A percentile compares a stretch with the other conserved stretches of the same genome.
Conservation (phyloP, 306 rosid genomes). For the Medicago ruthenica region DNA sequence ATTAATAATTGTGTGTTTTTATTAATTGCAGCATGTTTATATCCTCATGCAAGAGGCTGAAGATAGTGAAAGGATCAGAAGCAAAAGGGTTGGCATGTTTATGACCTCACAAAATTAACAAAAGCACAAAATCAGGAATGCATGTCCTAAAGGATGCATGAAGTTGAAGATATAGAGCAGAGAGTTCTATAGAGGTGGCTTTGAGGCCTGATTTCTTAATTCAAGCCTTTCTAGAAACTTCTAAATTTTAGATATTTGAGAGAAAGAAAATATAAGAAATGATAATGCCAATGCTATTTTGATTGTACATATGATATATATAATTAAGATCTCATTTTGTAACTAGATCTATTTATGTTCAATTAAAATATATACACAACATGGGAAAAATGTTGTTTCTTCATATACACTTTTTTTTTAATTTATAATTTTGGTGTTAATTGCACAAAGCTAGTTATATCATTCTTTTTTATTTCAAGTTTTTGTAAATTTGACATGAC, state of each 20-base stretch:
- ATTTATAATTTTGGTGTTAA: not conserved
- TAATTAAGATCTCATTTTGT: constrained; percentile 21
- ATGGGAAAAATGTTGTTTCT: not conserved
- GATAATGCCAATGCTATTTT: constrained; percentile 3
- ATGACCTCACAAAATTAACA: constrained; percentile 20
- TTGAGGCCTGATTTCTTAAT: not conserved
- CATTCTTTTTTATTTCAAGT: not conserved
- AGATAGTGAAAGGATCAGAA: constrained; percentile 70
- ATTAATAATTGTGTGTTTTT: not conserved
- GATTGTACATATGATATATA: constrained; percentile 49
- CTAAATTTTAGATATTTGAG: not conserved
- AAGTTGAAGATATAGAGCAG: not conserved
- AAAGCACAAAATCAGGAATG: not conserved
- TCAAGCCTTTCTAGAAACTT: not conserved
- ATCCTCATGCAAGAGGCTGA: constrained; percentile 68
- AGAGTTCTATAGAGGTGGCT: not conserved
- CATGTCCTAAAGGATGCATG: not conserved
- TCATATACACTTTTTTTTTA: not conserved
- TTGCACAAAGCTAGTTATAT: not conserved
- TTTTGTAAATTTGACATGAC: too few species aligned
- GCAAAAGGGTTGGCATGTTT: constrained; percentile 65
- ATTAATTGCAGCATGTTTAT: constrained; percentile 67
- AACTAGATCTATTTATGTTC: constrained; percentile 32
- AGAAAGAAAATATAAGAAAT: not conserved
- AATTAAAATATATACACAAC: not conserved